These are phyloP conservation scores for Apostasia ramifera DNA, from an alignment of 106 monocot genomes.

Conservation along the genomic window DNA sequence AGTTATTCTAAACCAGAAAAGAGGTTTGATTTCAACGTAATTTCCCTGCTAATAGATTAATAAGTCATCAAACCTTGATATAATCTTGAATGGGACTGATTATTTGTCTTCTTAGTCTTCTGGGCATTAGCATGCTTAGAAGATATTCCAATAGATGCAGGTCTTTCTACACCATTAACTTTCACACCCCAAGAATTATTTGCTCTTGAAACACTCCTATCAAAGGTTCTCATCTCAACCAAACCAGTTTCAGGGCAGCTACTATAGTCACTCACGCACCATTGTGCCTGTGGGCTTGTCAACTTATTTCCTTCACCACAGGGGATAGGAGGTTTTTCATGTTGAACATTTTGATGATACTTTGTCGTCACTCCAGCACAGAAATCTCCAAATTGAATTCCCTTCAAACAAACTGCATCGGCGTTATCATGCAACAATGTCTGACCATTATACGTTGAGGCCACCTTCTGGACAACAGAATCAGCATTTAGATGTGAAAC, in stretches of 20 bases:
- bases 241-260: conserved; percentile 9
- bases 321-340: conserved; percentile 4
- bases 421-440: conserved; percentile 10
- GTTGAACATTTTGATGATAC: conserved; percentile 3
- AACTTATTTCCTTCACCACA: conserved; percentile 7
- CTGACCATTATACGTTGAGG: conserved; percentile 5
- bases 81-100: conserved; percentile 25
- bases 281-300: conserved; percentile 10
- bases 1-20: too few species aligned
- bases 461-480: not conserved
- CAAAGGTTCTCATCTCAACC: conserved; percentile 4
- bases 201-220: conserved; percentile 7
- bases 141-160: conserved; percentile 14
- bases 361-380: conserved; percentile 17
- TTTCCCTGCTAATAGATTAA: not conserved
- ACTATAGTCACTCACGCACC: conserved; percentile 4
- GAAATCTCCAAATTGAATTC: conserved; percentile 65
- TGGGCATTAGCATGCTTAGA: conserved; percentile 21
- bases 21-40: too few species aligned
- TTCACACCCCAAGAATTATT: conserved; percentile 11
- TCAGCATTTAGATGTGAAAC: conserved; percentile 12
- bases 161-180: conserved; percentile 24
- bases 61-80: conserved; percentile 35
- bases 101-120: conserved; percentile 34
- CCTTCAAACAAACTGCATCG: conserved; percentile 23